Evolutionary conservation across 371 early-diverging fungal genomes (phyloP), one percentile per base, ranked within the genome.

Genomic region (Coemansia sp.): DNA sequence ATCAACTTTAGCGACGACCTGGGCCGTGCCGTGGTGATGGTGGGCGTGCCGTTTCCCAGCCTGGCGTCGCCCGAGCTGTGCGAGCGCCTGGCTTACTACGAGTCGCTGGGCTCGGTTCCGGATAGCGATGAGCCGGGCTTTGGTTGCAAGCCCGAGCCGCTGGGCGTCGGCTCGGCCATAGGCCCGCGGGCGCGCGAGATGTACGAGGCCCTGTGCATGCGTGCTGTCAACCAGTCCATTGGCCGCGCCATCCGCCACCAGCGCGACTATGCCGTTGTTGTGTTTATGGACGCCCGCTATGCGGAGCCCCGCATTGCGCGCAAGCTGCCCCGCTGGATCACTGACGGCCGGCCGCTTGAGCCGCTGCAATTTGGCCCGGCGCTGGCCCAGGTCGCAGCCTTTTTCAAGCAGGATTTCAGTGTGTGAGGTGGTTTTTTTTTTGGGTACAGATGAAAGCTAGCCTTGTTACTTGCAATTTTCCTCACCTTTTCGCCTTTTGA

Each of bases 151-250:
- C 26, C 26, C 26, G 26, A 26, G 26, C 26, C 26, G 26, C 26
- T 26, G 26, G 26, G 26, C 26, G 26, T 26, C 26, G 26, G 26
- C 26, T 26, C 26, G 26, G 11, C 40, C 20, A 69, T 74, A 69
- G 67, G 68, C 1, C 57, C 59, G 42, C 84, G 85, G 36, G 88
- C 88, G 1, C 80, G 72, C 34, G 91, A 90, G 57, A 90, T 90
- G 68, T 94, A 94, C 59, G 92, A 93, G 68, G 92, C 94, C 64
- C 68, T 95, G 35, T 94, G 94, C 79, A 96, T 99, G 96, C 87
- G 91, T 34, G 89, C 93, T 4, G 94, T 99, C 0, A 99, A 99
- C 79, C 99, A 99, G 76, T 90, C 96, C 2, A 94, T 96, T 53
- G 96, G 95, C 4, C 66, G 81, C 1, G 81, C 79, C 3, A 81